phyloP scores from a whole-genome alignment of 331 rosid genomes.

The Saraca asoca region DNA sequence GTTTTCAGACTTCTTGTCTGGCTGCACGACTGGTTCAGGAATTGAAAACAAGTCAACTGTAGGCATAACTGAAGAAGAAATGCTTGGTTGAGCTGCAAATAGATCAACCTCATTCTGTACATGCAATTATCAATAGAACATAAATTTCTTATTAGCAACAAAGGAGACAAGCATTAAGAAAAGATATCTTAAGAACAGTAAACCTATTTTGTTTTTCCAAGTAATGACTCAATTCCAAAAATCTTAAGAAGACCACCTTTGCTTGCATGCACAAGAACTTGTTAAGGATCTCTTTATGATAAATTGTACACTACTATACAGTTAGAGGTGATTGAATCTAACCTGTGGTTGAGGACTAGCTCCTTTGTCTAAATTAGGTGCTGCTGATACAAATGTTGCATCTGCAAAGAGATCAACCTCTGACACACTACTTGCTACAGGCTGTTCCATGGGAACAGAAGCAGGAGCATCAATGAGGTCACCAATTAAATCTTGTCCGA shows the following conservation, averaged over 20 bases:
- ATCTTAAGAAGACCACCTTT: too few relatives aligned
- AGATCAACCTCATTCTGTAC: slow-evolving; percentile 73
- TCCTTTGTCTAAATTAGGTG: slow-evolving; percentile 58
- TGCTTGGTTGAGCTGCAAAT: slow-evolving; percentile 69
- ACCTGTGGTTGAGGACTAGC: slow-evolving; percentile 69
- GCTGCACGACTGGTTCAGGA: slow-evolving; percentile 62
- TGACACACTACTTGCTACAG: slow-evolving; percentile 45
- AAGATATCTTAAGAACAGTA: too few relatives aligned
- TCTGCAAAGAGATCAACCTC: slow-evolving; percentile 97
- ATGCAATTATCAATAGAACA: too few relatives aligned
- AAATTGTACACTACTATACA: background rate
- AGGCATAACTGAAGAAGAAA: slow-evolving; percentile 56
- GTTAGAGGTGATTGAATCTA: slow-evolving; percentile 8
- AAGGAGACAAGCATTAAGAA: too few relatives aligned
- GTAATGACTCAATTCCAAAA: too few relatives aligned
- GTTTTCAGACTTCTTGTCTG: slow-evolving; percentile 55
- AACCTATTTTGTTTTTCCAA: too few relatives aligned
- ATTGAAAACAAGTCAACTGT: slow-evolving; percentile 70
- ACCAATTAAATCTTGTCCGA: slow-evolving; percentile 78
- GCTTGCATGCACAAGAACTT: too few relatives aligned
- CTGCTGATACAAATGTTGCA: slow-evolving; percentile 78
- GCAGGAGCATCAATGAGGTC: slow-evolving; percentile 89
- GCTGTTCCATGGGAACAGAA: slow-evolving; percentile 61
- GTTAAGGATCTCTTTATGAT: too few relatives aligned
- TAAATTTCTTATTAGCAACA: too few relatives aligned